These are phyloP conservation scores for Phialophora macrospora DNA, from an alignment of 2,329 filamentous ascomycete species.

Conservation along the genomic window DNA sequence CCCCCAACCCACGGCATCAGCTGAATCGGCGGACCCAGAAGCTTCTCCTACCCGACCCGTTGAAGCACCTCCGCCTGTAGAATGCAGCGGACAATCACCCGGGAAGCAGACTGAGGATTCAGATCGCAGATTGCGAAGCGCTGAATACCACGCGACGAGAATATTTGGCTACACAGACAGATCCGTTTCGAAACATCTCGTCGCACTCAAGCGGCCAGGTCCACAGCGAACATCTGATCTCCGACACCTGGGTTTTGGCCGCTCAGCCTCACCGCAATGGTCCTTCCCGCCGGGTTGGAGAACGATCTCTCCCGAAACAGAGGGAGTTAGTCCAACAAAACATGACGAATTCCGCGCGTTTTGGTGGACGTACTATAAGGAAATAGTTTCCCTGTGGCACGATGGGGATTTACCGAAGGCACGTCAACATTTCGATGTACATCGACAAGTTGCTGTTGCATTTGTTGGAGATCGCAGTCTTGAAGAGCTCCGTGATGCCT, in stretches of 20 bases:
- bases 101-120: not conserved
- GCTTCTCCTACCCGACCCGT: not conserved
- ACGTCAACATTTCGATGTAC: constrained; percentile 97
- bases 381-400: not conserved
- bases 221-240: not conserved
- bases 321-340: not conserved
- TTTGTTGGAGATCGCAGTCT: constrained; percentile 19
- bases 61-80: not conserved
- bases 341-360: constrained; percentile 3
- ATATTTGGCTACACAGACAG: not conserved
- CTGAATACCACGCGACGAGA: not conserved
- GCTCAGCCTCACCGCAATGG: not conserved
- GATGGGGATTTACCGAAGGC: constrained; percentile 69
- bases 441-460: constrained; percentile 93
- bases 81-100: not conserved
- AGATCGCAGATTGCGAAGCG: not conserved
- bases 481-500: constrained; percentile 20
- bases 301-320: not conserved
- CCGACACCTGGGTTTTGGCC: not conserved
- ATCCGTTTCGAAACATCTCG: not conserved
- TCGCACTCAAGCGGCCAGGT: not conserved
- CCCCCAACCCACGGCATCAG: not conserved
- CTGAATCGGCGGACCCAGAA: not conserved
- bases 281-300: constrained; percentile 4
- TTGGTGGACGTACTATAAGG: constrained; percentile 1